phyloP scores from a whole-genome alignment of 2,329 filamentous ascomycete genomes.

The Colletotrichum theobromicola region DNA sequence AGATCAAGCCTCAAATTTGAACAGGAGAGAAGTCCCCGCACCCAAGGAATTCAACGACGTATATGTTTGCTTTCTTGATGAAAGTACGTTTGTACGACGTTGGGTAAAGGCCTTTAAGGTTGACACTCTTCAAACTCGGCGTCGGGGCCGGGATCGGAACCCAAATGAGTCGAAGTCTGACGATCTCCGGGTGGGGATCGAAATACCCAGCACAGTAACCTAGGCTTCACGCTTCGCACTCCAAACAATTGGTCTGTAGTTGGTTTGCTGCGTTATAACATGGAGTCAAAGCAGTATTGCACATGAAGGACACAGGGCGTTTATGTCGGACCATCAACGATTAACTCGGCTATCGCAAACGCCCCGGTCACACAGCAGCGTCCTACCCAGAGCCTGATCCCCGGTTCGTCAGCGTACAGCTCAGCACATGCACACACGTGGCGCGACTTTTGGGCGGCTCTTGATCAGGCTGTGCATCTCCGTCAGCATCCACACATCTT shows the following conservation, averaged over 20 bases:
- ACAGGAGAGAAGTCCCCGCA: neutral
- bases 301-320: neutral
- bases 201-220: neutral
- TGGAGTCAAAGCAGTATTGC: neutral
- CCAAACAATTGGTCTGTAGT: neutral
- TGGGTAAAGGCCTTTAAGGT: neutral
- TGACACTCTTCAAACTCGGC: too few relatives aligned
- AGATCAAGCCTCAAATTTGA: neutral
- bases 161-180: neutral
- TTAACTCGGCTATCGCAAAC: neutral
- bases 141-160: too few relatives aligned
- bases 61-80: neutral
- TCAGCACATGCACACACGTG: neutral
- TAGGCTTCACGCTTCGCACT: neutral
- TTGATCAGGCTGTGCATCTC: neutral
- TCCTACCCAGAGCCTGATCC: neutral
- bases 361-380: neutral
- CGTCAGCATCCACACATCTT: neutral
- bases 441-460: neutral
- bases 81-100: neutral
- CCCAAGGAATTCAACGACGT: neutral
- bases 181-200: neutral
- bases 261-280: neutral
- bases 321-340: neutral
- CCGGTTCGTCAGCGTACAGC: neutral